Evolutionary conservation across 192 early-diverging fungal genomes (phyloP), one percentile per base, ranked within the genome.

Genomic region (Martensiomyces pterosporus): DNA sequence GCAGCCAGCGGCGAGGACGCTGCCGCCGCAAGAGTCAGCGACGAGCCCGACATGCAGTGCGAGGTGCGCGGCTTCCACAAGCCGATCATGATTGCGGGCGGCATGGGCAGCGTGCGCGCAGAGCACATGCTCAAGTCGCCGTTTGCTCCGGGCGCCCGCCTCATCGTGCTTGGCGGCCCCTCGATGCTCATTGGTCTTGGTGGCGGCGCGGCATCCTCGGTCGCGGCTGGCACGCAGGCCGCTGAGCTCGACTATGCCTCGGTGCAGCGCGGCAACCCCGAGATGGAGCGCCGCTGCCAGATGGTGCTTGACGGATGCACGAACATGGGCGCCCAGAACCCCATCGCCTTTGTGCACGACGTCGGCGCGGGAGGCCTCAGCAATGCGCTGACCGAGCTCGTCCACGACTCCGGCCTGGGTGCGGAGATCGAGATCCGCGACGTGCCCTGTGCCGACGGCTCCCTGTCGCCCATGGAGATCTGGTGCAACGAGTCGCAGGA

Each of bases 401-500:
- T 99, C 22, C 90, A 99, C 65, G 97, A 98, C 71, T 78, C 85
- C 44, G 84, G 82, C 43, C 83, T 94, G 22, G 97, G 97, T 44
- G 95, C 93, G 24, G 46, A 70, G 3, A 90, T 99, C 64, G 85
- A 97, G 76, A 67, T 99, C 24, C 89, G 95, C 26, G 82, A 88
- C 27, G 85, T 99, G 39, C 92, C 89, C 17, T 85, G 81, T 49
- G 94, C 90, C 55, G 97, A 99, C 52, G 78, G 83, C 9, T 68
- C 85, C 41, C 88, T 99, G 88, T 92, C 89, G 39, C 97, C 97
- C n/a, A 97, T 99, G 97, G 97, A 98, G 66, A 95, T 99, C 38
- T 99, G 97, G 97, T 99, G 97, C 77, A 99, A 99, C 37, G 97
- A 99, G 75, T 84, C 90, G 34, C 97, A 99, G 72, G 97, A 99